Conservation (phyloP, 129 eudicot species). For the Escallonia herrerae region DNA sequence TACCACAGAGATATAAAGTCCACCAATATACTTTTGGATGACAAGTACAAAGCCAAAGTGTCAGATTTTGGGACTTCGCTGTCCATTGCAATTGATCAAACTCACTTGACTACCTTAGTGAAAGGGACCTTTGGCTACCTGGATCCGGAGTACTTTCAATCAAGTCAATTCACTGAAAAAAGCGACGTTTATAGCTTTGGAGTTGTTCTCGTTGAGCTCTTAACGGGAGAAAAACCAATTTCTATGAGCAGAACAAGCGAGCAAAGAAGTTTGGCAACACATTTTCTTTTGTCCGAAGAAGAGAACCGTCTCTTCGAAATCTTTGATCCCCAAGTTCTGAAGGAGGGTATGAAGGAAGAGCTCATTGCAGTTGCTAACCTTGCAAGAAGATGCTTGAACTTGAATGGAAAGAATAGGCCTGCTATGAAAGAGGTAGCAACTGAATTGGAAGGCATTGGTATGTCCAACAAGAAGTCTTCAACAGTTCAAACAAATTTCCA, state of each 20-base stretch:
- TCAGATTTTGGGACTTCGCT: constrained; percentile 1
- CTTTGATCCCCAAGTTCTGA: background rate
- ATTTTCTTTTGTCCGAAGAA: background rate
- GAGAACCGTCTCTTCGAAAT: background rate
- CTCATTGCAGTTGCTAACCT: background rate
- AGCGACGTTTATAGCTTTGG: constrained; percentile 2
- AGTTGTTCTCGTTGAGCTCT: background rate
- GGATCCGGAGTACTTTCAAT: background rate
- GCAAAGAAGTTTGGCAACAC: background rate
- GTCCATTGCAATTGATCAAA: background rate
- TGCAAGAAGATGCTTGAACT: background rate
- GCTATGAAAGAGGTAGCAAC: constrained; percentile 1
- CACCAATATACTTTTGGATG: constrained; percentile 6
- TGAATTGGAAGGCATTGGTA: background rate
- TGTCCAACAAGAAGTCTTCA: too few relatives aligned
- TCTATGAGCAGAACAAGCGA: background rate
- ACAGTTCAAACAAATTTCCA: too few relatives aligned
- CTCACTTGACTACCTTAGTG: background rate
- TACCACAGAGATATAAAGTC: constrained; percentile 16
- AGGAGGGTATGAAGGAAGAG: background rate
- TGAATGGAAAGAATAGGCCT: background rate
- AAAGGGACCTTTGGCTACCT: constrained; percentile 1
- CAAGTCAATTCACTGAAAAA: background rate
- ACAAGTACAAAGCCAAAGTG: background rate
- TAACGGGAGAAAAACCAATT: background rate